A percentile compares a stretch with the other conserved stretches of the same genome.
Evolutionary conservation across 257 asterid species (phyloP).

Genomic region (Ballota nigra): DNA sequence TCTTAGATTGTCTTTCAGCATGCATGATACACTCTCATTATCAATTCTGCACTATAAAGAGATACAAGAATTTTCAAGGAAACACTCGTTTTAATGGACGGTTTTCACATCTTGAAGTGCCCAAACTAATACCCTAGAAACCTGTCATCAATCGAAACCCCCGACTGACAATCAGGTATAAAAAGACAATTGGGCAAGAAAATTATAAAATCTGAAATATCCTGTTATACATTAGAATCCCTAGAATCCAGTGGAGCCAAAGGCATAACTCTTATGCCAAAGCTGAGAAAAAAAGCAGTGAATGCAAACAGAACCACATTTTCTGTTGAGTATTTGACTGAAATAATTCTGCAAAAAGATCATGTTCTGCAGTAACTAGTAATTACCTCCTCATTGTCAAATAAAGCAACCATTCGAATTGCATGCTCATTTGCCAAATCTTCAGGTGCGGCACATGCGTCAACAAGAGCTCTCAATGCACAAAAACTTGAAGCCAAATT

Average conservation of each 20-base stretch:
- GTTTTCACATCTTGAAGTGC: not conserved
- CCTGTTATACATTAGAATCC: constrained; percentile 11
- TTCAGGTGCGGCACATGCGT: constrained; percentile 68
- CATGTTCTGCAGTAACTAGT: constrained; percentile 18
- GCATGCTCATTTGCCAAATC: constrained; percentile 71
- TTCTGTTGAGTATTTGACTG: constrained; percentile 4
- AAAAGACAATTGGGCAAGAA: not conserved
- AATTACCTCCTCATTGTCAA: constrained; percentile 94
- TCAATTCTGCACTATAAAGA: not conserved
- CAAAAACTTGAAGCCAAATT: constrained; percentile 98
- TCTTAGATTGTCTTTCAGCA: not conserved
- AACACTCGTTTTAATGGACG: not conserved
- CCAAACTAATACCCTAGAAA: not conserved
- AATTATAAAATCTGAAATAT: not conserved
- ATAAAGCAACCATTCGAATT: constrained; percentile 88
- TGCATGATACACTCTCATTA: not conserved
- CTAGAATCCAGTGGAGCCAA: not conserved
- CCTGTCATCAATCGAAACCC: not conserved
- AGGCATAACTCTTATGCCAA: constrained; percentile 2
- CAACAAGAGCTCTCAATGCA: constrained; percentile 91
- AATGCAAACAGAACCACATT: not conserved
- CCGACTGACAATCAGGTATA: constrained; percentile 1
- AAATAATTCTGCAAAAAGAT: constrained; percentile 9
- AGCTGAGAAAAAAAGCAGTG: not conserved
- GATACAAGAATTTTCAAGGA: not conserved